Evolutionary conservation across 345 rosid species (phyloP), one percentile per base, ranked within the genome.

Genomic region (Eucalyptus cloeziana): DNA sequence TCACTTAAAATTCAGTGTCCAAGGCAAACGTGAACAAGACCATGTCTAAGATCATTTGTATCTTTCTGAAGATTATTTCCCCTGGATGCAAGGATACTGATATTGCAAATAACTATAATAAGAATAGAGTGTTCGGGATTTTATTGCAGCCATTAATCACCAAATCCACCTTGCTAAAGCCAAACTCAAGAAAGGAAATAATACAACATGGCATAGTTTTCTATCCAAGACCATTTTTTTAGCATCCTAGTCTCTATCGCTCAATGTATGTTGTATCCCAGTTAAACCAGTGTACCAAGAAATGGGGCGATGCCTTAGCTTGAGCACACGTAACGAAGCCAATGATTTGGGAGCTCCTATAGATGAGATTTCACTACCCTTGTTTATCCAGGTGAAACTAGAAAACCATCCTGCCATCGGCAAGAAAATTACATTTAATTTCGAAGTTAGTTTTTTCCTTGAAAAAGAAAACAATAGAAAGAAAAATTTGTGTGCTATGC

Each of bases 391-490:
- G 91, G 92, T 88, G 89, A 95, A 93, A 92, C 91, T 91, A 86
- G 94, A 93, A 87, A 96, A 96, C 98, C 98, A 96, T 81, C 97
- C 98, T 89, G 96, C 86, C 88, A 97, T 93, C 96, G 95, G 91
- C 71, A 71, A 37, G 67, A 43, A 85, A 31, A 89, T 33, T 86
- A 37, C 15, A 83, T 94, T 64, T 67, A 86, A 90, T 12, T 86
- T 33, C 13, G 31, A 37, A 52, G 47, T 43, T 5, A 27, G 8
- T 60, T 60, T 60, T 60, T 3, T 60, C 69, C 67, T 1, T 6
- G 31, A 27, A 56, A 60, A 56, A 13, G 15, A 60, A 27, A 60
- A 60, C 8, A 30, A 60, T 60, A 13, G 69, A 60, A 60, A 27
- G 69, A 27, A 60, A 60, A 11, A 27, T 5, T 31, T 4, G 49